A percentile compares a stretch with the other conserved stretches of the same genome.
Conservation (phyloP, 2,329 filamentous ascomycete species). For the Fusarium verrucosum region DNA sequence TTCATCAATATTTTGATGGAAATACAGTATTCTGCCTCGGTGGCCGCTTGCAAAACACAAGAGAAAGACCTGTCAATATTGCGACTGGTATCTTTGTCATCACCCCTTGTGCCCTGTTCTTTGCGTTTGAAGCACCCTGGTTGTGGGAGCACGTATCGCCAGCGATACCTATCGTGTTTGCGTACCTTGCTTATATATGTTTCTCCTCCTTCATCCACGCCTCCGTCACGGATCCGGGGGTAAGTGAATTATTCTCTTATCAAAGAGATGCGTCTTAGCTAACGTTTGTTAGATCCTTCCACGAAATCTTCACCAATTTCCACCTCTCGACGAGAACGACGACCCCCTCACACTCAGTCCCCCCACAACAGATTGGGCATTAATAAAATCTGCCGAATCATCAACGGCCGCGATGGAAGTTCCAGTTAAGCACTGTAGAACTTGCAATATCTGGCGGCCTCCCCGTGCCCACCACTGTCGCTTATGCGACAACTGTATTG, state of each 20-base stretch:
- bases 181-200: constrained; percentile 89
- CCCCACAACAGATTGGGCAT: constrained; percentile 90
- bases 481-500: constrained; percentile 95
- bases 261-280: neutral
- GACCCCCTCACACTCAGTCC: constrained; percentile 85
- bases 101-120: constrained; percentile 83
- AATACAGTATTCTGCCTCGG: constrained; percentile 91
- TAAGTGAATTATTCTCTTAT: constrained; percentile 59
- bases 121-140: constrained; percentile 84
- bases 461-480: constrained; percentile 96
- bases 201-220: constrained; percentile 95
- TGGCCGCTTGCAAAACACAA: constrained; percentile 87
- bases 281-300: constrained; percentile 77
- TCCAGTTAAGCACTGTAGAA: constrained; percentile 97
- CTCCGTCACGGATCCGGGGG: constrained; percentile 89
- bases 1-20: constrained; percentile 92
- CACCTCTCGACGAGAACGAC: constrained; percentile 76
- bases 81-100: constrained; percentile 84
- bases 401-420: constrained; percentile 93
- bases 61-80: constrained; percentile 87
- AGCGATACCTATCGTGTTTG: constrained; percentile 88
- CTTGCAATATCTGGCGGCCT: constrained; percentile 96
- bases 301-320: constrained; percentile 89
- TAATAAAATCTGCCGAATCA: constrained; percentile 82
- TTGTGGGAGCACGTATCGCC: constrained; percentile 88